Evolutionary conservation across 495 filamentous ascomycete genomes (phyloP).

Genomic region (Amniculicola lignicola): DNA sequence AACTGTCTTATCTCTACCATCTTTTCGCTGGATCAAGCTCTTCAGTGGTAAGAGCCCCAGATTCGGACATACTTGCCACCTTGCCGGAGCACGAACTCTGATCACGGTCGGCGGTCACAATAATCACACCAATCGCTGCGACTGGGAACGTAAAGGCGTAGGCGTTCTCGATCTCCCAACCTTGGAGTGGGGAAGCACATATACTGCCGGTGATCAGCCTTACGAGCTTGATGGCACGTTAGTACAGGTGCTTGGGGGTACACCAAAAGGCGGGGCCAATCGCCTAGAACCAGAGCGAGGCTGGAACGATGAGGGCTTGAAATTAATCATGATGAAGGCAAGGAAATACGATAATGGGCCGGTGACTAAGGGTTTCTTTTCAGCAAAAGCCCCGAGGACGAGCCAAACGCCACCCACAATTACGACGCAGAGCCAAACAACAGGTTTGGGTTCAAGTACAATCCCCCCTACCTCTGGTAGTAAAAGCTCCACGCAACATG

Average conservation of each 20-base stretch:
- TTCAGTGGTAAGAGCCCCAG: conserved; percentile 41
- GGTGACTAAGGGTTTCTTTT: not conserved
- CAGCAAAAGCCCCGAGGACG: not conserved
- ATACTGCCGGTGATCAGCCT: conserved; percentile 20
- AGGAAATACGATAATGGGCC: conserved; percentile 3
- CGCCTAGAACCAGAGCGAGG: conserved; percentile 2
- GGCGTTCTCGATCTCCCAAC: conserved; percentile 40
- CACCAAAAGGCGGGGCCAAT: conserved; percentile 5
- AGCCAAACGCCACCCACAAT: no score
- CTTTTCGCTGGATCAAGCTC: conserved; percentile 71
- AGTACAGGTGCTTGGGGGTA: conserved; percentile 8
- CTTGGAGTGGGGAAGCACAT: conserved; percentile 42
- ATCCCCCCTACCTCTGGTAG: no score
- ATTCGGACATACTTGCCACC: conserved; percentile 43
- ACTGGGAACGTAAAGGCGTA: conserved; percentile 43
- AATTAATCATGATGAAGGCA: conserved; percentile 1
- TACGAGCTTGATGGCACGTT: conserved; percentile 35
- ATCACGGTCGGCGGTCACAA: conserved; percentile 44
- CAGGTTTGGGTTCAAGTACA: no score
- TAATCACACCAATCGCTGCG: conserved; percentile 35
- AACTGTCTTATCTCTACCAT: conserved; percentile 69
- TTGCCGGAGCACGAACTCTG: conserved; percentile 41
- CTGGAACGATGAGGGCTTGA: not conserved
- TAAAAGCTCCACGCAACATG: no score
- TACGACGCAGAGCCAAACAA: no score